Evolutionary conservation across 106 monocot species (phyloP).

Genomic region (Triglochin maritima): DNA sequence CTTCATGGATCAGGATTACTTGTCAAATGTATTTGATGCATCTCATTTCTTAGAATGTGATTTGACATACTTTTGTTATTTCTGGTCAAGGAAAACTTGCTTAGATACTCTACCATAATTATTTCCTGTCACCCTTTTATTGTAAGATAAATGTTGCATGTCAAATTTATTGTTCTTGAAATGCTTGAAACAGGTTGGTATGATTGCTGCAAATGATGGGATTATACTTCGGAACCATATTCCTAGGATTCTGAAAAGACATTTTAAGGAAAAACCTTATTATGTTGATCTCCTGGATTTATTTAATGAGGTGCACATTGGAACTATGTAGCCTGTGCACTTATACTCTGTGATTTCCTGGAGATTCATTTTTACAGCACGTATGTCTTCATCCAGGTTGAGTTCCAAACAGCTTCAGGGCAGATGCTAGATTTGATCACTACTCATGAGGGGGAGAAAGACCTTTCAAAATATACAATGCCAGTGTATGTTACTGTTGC

Average conservation of each 20-base stretch:
- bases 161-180: no score
- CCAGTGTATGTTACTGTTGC: constrained; percentile 49
- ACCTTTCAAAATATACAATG: constrained; percentile 77
- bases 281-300: constrained; percentile 92
- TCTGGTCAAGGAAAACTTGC: no score
- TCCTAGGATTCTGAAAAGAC: constrained; percentile 57
- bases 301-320: constrained; percentile 72
- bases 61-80: no score
- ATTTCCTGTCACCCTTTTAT: no score
- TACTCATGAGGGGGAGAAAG: constrained; percentile 83
- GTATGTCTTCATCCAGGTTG: constrained; percentile 34
- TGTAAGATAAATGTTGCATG: no score
- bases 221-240: constrained; percentile 90
- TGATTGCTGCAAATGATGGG: constrained; percentile 96
- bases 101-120: no score
- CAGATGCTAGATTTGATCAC: constrained; percentile 95
- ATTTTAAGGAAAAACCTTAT: constrained; percentile 67
- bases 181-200: constrained; percentile 52
- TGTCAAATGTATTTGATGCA: no score
- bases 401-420: constrained; percentile 93
- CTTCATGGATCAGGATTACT: no score
- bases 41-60: no score
- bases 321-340: no score
- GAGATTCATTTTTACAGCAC: no score
- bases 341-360: no score